These are phyloP conservation scores for Cadophora gregata DNA, from an alignment of 2,329 filamentous ascomycete genomes.

Conservation along the genomic window DNA sequence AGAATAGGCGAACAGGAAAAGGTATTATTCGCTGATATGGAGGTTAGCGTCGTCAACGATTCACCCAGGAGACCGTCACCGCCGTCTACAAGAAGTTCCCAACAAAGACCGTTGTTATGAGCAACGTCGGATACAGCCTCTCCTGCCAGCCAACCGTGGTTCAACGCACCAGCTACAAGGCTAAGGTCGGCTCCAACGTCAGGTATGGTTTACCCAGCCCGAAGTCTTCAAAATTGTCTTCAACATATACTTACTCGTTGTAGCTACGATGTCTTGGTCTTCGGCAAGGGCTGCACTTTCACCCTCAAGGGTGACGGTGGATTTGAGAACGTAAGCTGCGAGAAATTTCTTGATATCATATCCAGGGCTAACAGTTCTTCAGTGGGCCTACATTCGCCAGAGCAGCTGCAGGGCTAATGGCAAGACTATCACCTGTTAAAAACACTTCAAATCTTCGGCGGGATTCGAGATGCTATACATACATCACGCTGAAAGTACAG, in stretches of 20 bases:
- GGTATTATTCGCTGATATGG: not conserved
- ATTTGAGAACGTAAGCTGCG: slow-evolving; percentile 5
- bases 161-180: slow-evolving; percentile 28
- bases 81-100: slow-evolving; percentile 25
- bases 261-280: slow-evolving; percentile 30
- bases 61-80: slow-evolving; percentile 31
- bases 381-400: slow-evolving; percentile 26
- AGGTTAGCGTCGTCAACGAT: slow-evolving; percentile 27
- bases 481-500: slow-evolving; percentile 16
- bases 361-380: not conserved
- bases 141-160: slow-evolving; percentile 19
- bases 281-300: slow-evolving; percentile 26
- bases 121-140: slow-evolving; percentile 29
- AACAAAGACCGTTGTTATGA: slow-evolving; percentile 28
- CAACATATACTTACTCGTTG: not conserved
- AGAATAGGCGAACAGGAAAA: not conserved
- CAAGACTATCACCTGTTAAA: slow-evolving; percentile 24
- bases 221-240: not conserved
- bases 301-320: slow-evolving; percentile 23
- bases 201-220: not conserved
- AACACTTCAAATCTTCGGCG: not conserved
- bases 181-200: slow-evolving; percentile 31
- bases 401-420: slow-evolving; percentile 13
- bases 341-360: not conserved
- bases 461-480: slow-evolving; percentile 1